A percentile compares a stretch with the other conserved stretches of the same genome.
phyloP scores from a whole-genome alignment of 2,329 filamentous ascomycete genomes.

The Fusarium heterosporum region DNA sequence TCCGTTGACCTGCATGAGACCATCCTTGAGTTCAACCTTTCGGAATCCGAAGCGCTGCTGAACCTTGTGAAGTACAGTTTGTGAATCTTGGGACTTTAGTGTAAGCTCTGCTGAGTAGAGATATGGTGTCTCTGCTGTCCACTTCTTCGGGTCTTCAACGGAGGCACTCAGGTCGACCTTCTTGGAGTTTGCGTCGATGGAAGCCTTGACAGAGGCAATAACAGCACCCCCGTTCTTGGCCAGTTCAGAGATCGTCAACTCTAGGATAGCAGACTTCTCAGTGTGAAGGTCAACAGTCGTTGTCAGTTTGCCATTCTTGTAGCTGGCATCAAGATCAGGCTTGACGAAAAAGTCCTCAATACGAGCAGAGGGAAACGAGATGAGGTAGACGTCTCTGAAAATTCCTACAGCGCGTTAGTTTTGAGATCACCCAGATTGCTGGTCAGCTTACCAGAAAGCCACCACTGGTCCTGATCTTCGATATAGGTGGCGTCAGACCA shows the following conservation, averaged over 20 bases:
- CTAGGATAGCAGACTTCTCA: slow-evolving; percentile 51
- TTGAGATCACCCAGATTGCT: slow-evolving; percentile 48
- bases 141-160: slow-evolving; percentile 68
- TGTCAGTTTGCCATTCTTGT: slow-evolving; percentile 61
- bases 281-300: slow-evolving; percentile 60
- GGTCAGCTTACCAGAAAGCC: slow-evolving; percentile 69
- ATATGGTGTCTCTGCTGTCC: slow-evolving; percentile 75
- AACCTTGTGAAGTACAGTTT: slow-evolving; percentile 53
- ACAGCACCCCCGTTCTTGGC: slow-evolving; percentile 51
- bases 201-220: slow-evolving; percentile 43
- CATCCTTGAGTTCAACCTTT: slow-evolving; percentile 71
- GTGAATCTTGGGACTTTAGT: slow-evolving; percentile 54
- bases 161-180: slow-evolving; percentile 58
- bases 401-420: slow-evolving; percentile 57
- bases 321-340: slow-evolving; percentile 65
- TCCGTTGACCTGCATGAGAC: slow-evolving; percentile 74
- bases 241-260: slow-evolving; percentile 58
- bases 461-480: slow-evolving; percentile 78
- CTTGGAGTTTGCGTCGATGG: slow-evolving; percentile 45
- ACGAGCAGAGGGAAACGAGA: slow-evolving; percentile 66
- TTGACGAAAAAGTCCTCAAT: slow-evolving; percentile 68
- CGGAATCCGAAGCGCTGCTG: slow-evolving; percentile 72
- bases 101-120: slow-evolving; percentile 71
- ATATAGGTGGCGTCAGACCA: slow-evolving; percentile 77
- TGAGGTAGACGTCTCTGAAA: slow-evolving; percentile 73